A percentile compares a stretch with the other conserved stretches of the same genome.
These are phyloP conservation scores for Cardamine chenopodiifolia DNA, from an alignment of 345 rosid genomes.

Conservation along the genomic window DNA sequence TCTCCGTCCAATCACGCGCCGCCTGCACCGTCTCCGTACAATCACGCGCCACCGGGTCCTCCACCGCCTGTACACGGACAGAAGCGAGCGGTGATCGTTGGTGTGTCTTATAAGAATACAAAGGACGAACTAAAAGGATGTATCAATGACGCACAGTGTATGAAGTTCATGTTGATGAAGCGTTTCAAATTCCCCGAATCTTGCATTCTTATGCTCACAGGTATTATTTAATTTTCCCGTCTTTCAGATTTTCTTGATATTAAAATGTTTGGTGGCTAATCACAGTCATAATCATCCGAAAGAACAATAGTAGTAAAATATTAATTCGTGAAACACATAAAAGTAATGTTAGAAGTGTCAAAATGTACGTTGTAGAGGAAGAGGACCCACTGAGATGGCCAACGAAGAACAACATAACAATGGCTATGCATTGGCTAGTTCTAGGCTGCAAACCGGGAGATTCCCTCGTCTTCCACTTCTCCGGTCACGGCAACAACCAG, in stretches of 20 bases:
- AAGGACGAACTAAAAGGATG: slow-evolving; percentile 76
- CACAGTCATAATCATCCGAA: not conserved
- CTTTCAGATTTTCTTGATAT: not conserved
- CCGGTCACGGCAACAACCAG: slow-evolving; percentile 91
- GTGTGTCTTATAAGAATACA: slow-evolving; percentile 62
- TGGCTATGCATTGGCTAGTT: slow-evolving; percentile 78
- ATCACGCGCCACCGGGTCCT: slow-evolving; percentile 57
- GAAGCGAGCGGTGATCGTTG: slow-evolving; percentile 83
- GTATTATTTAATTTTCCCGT: slow-evolving; percentile 29
- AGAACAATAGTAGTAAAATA: not conserved
- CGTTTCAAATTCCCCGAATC: slow-evolving; percentile 81
- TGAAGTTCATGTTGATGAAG: slow-evolving; percentile 80
- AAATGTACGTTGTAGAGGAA: slow-evolving; percentile 61
- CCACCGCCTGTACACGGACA: slow-evolving; percentile 58
- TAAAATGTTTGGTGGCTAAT: not conserved
- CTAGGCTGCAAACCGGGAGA: slow-evolving; percentile 76
- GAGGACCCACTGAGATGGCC: slow-evolving; percentile 71
- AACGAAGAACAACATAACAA: slow-evolving; percentile 66
- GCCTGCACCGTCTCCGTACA: slow-evolving; percentile 45
- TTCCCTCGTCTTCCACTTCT: slow-evolving; percentile 81
- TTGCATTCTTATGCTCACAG: slow-evolving; percentile 78
- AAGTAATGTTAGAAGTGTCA: not conserved
- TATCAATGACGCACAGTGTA: slow-evolving; percentile 78
- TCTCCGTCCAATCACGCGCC: slow-evolving; percentile 43
- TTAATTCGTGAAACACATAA: not conserved